A percentile compares a stretch with the other conserved stretches of the same genome.
phyloP scores from a whole-genome alignment of 2,329 filamentous ascomycete species.

The Eutypa lata region DNA sequence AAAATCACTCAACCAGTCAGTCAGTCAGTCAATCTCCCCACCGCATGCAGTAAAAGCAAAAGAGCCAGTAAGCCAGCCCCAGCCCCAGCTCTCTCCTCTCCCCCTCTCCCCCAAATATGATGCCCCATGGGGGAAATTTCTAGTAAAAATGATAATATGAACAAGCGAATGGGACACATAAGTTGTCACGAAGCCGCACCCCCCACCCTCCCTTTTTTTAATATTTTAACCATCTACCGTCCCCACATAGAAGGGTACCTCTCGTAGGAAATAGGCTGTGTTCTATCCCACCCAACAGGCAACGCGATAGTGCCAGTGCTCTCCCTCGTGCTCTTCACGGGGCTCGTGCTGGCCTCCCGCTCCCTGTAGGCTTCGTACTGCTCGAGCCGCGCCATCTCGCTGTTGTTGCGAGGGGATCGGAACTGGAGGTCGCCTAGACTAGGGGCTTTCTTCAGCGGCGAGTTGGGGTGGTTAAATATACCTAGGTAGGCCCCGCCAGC shows the following conservation, averaged over 20 bases:
- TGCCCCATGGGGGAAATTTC: too few species aligned
- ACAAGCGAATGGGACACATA: not conserved
- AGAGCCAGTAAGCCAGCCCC: not conserved
- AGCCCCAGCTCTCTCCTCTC: not conserved
- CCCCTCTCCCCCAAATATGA: not conserved
- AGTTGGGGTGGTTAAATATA: slow-evolving; percentile 74
- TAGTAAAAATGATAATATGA: not conserved
- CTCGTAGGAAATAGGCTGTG: slow-evolving; percentile 20
- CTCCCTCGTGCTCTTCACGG: slow-evolving; percentile 25
- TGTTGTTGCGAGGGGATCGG: slow-evolving; percentile 54
- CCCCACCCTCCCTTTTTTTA: not conserved
- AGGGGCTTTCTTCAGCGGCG: slow-evolving; percentile 75
- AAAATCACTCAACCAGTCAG: too few species aligned
- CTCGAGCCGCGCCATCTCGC: slow-evolving; percentile 59
- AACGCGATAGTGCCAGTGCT: slow-evolving; percentile 22
- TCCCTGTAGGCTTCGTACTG: slow-evolving; percentile 35
- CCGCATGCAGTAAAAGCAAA: not conserved
- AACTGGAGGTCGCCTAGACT: slow-evolving; percentile 56
- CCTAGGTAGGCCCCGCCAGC: slow-evolving; percentile 70
- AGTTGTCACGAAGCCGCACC: not conserved
- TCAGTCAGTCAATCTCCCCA: not conserved
- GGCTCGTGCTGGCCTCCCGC: slow-evolving; percentile 24
- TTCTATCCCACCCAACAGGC: slow-evolving; percentile 18
- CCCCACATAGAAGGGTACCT: slow-evolving; percentile 33
- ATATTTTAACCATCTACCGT: slow-evolving; percentile 13